Evolutionary conservation across 352 stramenopile genomes (phyloP), one percentile per base, ranked within the genome.

Genomic region (Phytophthora rubi): DNA sequence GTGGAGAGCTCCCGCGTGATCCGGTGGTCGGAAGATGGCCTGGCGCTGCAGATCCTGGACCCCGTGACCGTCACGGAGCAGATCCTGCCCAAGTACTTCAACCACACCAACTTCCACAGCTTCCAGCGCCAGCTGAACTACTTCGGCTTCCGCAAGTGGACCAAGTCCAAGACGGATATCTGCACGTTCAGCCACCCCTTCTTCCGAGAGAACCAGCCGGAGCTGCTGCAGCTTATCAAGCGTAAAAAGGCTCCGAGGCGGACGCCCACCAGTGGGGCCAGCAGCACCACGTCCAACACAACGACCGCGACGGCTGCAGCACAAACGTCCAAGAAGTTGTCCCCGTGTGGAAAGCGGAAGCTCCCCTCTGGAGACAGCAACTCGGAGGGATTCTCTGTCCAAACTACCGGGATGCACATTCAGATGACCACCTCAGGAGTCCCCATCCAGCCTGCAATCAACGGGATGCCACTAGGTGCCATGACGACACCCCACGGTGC

Each of bases 51-150:
- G 65, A 94, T 96, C 66, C 77, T 94, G 37, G 79, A 85, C 58
- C 80, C 85, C 57, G 70, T 86, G 21, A 85, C 92, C 37, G 71
- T 82, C 58, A 82, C 75, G 53, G 75, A 82, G 58, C 86, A 92
- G 71, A 85, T 98, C 42, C 72, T 98, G 13, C 91, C 94, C 32
- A 91, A 93, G 66, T 98, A 98, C 77, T 98, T 98, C 64, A 98
- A 97, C 60, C 92, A 98, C 76, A 86, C 82, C 56, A 97, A 94
- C 63, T 98, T 97, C 72, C 90, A 94, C 56, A 97, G 90, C 51
- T 95, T 98, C 61, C 90, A 97, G 66, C 82, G 94, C 47, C 92
- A 98, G 71, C 80, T 98, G 51, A 97, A 97, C 74, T 97, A 98
- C 71, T 98, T 98, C 82, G 85, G 79, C 32, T 98, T 98, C 23